These are phyloP conservation scores for Globisporangium sylvaticum DNA, from an alignment of 352 stramenopile genomes.

Conservation along the genomic window DNA sequence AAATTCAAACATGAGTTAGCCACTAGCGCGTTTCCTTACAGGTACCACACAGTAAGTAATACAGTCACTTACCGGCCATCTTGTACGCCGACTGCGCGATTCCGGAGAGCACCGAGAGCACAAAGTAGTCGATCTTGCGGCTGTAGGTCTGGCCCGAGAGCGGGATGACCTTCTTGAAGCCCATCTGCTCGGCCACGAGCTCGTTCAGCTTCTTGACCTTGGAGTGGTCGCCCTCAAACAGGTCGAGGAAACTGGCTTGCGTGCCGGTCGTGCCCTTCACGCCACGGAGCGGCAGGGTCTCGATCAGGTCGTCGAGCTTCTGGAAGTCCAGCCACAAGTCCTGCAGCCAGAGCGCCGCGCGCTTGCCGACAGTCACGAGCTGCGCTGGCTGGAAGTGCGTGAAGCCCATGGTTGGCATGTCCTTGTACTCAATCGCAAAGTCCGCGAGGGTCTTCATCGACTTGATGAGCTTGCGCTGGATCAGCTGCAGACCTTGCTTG, in stretches of 20 bases:
- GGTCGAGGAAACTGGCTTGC: conserved; percentile 97
- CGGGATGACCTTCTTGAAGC: conserved; percentile 96
- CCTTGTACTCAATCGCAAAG: conserved; percentile 93
- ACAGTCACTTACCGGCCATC: conserved; percentile 84
- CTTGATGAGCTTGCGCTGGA: conserved; percentile 97
- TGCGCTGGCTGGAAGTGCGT: conserved; percentile 99
- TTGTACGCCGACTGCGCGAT: conserved; percentile 98
- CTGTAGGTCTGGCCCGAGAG: conserved; percentile 99
- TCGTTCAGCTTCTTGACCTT: conserved; percentile 96
- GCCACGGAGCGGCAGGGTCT: conserved; percentile 94
- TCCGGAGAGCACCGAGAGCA: conserved; percentile 93
- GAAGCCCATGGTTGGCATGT: conserved; percentile 97
- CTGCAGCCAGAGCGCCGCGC: conserved; percentile 97
- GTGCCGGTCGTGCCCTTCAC: conserved; percentile 99
- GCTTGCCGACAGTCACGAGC: conserved; percentile 98
- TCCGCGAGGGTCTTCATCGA: conserved; percentile 93
- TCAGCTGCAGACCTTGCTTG: conserved; percentile 93
- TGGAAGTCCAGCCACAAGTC: conserved; percentile 97
- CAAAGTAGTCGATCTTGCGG: conserved; percentile 98
- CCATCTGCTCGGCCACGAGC: conserved; percentile 95
- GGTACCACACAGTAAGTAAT: not conserved
- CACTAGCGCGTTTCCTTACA: no score
- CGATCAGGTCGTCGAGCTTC: conserved; percentile 94
- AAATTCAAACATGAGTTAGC: not conserved
- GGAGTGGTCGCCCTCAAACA: conserved; percentile 98